Conservation (phyloP, 495 filamentous ascomycete species). For the Parathielavia appendiculata region DNA sequence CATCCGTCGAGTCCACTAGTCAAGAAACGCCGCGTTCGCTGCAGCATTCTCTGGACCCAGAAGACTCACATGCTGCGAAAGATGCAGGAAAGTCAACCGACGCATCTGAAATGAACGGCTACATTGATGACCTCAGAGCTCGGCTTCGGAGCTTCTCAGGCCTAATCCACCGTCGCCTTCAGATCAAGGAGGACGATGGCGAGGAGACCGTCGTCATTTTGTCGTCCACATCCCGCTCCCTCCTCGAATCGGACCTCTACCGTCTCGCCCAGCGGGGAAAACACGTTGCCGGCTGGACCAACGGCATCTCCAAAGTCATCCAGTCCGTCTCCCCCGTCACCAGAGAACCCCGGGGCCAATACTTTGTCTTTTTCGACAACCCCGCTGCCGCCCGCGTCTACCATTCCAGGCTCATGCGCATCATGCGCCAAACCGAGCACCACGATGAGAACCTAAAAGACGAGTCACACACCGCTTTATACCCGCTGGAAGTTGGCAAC, state of each 20-base stretch:
- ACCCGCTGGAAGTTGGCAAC: no score
- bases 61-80: no score
- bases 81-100: no score
- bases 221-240: conserved; percentile 45
- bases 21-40: neutral
- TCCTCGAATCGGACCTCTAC: conserved; percentile 60
- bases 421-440: neutral
- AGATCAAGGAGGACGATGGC: neutral
- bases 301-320: conserved; percentile 48
- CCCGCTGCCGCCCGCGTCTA: conserved; percentile 51
- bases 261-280: conserved; percentile 53
- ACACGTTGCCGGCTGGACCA: conserved; percentile 60
- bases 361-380: conserved; percentile 60
- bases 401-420: conserved; percentile 36
- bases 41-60: no score
- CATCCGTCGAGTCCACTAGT: neutral
- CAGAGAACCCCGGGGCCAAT: conserved; percentile 48
- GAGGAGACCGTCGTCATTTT: conserved; percentile 41
- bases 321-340: conserved; percentile 51
- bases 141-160: no score
- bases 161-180: neutral
- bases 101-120: no score
- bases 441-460: neutral
- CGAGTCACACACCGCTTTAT: no score
- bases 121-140: no score